These are phyloP conservation scores for Podospora anserina DNA, from an alignment of 495 filamentous ascomycete species.

Conservation along the genomic window DNA sequence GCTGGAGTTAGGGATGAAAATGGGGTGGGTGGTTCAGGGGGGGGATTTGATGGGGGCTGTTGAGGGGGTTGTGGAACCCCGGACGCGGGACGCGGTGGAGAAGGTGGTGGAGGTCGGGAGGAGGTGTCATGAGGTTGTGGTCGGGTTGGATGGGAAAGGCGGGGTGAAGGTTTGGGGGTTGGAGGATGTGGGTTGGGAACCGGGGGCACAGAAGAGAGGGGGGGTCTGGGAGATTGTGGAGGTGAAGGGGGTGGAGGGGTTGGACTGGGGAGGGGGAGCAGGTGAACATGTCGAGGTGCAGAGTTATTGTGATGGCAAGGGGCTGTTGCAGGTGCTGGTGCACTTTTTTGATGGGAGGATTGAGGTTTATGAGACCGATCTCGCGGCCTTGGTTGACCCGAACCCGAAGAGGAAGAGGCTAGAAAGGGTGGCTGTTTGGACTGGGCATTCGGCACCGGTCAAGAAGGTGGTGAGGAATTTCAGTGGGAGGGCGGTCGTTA, in stretches of 20 bases:
- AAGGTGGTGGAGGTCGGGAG: slow-evolving; percentile 86
- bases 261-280: slow-evolving; percentile 46
- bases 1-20: slow-evolving; percentile 58
- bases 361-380: slow-evolving; percentile 71
- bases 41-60: slow-evolving; percentile 73
- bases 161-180: slow-evolving; percentile 94
- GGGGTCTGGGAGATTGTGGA: slow-evolving; percentile 86
- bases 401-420: slow-evolving; percentile 63
- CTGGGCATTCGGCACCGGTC: slow-evolving; percentile 76
- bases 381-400: slow-evolving; percentile 81
- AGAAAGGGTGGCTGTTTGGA: slow-evolving; percentile 61
- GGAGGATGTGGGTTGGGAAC: slow-evolving; percentile 80
- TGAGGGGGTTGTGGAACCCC: slow-evolving; percentile 67
- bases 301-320: slow-evolving; percentile 64
- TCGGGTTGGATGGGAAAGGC: slow-evolving; percentile 79
- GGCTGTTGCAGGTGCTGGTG: slow-evolving; percentile 69
- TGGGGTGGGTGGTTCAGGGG: slow-evolving; percentile 83
- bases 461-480: slow-evolving; percentile 83
- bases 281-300: slow-evolving; percentile 64
- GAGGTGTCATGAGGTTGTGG: slow-evolving; percentile 78
- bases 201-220: slow-evolving; percentile 55
- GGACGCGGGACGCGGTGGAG: slow-evolving; percentile 61
- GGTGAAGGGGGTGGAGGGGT: slow-evolving; percentile 52
- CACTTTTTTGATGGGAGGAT: slow-evolving; percentile 87
- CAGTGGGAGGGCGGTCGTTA: slow-evolving; percentile 74